Base-by-base conservation (phyloP, 2,329 filamentous ascomycete genomes). In the Calycina marina region DNA sequence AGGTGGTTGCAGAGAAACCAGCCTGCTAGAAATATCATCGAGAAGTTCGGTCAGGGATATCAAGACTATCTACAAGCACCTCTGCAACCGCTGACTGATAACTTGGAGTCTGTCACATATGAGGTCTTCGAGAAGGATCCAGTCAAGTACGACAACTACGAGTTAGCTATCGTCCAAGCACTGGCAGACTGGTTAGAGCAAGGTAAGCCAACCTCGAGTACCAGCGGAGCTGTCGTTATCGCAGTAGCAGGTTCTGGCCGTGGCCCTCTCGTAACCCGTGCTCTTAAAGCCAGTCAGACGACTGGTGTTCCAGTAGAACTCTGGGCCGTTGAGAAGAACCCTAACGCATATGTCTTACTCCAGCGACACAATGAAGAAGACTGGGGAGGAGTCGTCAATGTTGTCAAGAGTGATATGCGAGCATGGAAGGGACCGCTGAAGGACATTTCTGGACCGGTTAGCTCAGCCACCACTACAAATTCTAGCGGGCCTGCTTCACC, bases 41-140 rank as follows among this genome's bases (percentile, higher is more conserved):
- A 82, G 50, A 62, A 65, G 18, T 81, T 81, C 44, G 74, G 74
- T 69, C 74, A 71, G 13, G 77, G 77, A 2, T 83, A 81, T 45
- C 92, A 98, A 50, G 90, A 98, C 55, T 98, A 90, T 65, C 65
- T 98, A 8, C 90, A 98, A 55, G 86, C 86, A 2, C 90, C 90
- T 2, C 63, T 98, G 25, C 92, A 98, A 54, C 90, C 90, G 0
- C 65, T 98, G 10, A 88, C 88, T 0, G 90, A 98, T 55, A 98
- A 98, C 46, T 67, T 98, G 10, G 92, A 98, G 54, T 93, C 85
- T 28, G 81, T 93, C 25, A 98, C 90, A 0, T 98, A 98, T 55
- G 90, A 98, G 53, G 88, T 96, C 2, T 98, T 98, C 49, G 90
- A 98, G 55, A 92, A 92, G 45, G 92, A 98, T 42, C 90, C 90